phyloP scores from a whole-genome alignment of 345 rosid species.

The Populus nigra region DNA sequence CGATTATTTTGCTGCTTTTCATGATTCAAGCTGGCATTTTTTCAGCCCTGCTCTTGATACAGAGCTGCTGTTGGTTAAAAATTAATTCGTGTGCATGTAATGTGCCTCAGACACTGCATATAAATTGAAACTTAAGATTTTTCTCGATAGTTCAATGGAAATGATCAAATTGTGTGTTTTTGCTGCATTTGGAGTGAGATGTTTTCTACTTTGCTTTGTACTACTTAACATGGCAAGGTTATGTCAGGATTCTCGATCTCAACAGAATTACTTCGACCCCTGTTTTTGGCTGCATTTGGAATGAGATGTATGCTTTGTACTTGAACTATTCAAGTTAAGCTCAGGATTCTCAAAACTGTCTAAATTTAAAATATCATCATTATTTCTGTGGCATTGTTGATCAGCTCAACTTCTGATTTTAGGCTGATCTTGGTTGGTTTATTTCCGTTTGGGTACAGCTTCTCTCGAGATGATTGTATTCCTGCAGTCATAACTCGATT shows the following conservation, averaged over 20 bases:
- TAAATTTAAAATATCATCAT: too few relatives aligned
- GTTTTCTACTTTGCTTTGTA: neutral
- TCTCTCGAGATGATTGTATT: too few relatives aligned
- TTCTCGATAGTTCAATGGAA: neutral
- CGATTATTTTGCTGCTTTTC: slow-evolving; percentile 75
- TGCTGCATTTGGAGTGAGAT: neutral
- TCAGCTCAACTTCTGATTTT: too few relatives aligned
- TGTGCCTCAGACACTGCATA: neutral
- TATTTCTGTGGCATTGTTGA: too few relatives aligned
- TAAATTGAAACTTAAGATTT: neutral
- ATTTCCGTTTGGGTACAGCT: too few relatives aligned
- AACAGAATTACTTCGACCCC: too few relatives aligned
- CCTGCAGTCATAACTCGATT: too few relatives aligned
- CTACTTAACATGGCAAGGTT: neutral
- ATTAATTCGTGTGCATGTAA: neutral
- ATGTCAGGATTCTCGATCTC: neutral
- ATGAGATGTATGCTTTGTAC: too few relatives aligned
- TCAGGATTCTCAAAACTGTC: too few relatives aligned
- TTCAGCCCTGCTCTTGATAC: slow-evolving; percentile 37
- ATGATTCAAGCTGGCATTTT: slow-evolving; percentile 95
- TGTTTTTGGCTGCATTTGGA: too few relatives aligned
- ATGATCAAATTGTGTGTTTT: neutral
- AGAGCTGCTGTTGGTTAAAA: slow-evolving; percentile 8
- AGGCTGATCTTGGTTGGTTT: too few relatives aligned
- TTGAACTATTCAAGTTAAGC: too few relatives aligned